Evolutionary conservation across 306 rosid species (phyloP), one percentile per base, ranked within the genome.

Genomic region (Trifolium pratense): DNA sequence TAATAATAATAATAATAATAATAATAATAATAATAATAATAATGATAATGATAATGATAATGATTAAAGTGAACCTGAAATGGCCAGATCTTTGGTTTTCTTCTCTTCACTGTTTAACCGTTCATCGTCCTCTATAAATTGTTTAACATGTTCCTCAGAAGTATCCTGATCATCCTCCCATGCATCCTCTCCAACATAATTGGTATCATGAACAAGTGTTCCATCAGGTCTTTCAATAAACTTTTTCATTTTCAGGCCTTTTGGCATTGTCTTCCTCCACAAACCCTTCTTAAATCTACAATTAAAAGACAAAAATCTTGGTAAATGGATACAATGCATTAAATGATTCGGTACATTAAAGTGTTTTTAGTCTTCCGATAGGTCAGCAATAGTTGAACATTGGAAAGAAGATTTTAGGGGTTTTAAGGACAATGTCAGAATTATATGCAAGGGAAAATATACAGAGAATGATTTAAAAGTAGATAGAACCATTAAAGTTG

Each of bases 181-280:
- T 75, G 99, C 99, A 87, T 91, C 90, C 88, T 94, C 99, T 79
- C 99, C 97, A 74, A 89, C 86, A 79, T 81, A 94, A 68, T 95
- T 84, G 81, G 83, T 80, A 84, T 94, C 99, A 82, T 82, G 94
- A 68, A 91, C 86, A 77, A 88, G 81, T 18, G 91, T 86, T 80
- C 98, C 97, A 79, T 87, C 91, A 62, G 95, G 91, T 79, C 90
- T 79, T 87, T 91, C 95, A 75, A 90, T 74, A 70, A 89, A 84
- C 80, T 83, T 94, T 83, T 88, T 94, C 85, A 94, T 76, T 84
- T 88, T 94, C 79, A 94, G 78, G 78, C 99, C 99, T 80, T 87
- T 94, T 2, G 99, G 95, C 75, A 80, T 84, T 62, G 90, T 83
- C 84, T 85, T 89, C 90, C 90, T 88, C 97, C 99, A 94, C 78